Conservation (phyloP, 2,329 filamentous ascomycete species). For the Penicillium sp. region DNA sequence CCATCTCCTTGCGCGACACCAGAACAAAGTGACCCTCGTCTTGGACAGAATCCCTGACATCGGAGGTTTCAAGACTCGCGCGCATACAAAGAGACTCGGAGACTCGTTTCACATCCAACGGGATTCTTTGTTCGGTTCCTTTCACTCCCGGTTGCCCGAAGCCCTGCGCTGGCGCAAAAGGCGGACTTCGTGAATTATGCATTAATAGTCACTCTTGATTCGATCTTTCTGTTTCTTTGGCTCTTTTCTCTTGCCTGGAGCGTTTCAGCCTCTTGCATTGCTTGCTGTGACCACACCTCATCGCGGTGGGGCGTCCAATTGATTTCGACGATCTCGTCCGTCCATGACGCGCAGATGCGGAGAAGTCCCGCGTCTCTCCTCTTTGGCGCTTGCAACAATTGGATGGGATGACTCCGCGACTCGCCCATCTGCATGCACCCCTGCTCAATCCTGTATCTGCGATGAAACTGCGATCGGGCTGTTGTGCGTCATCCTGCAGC, state of each 20-base stretch:
- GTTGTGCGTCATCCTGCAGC: conserved; percentile 4
- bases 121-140: too few relatives aligned
- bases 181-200: conserved; percentile 6
- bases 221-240: conserved; percentile 11
- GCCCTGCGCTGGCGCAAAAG: conserved; percentile 17
- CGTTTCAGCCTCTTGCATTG: conserved; percentile 5
- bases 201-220: conserved; percentile 15
- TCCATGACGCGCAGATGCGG: too few relatives aligned
- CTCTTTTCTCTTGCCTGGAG: conserved; percentile 5
- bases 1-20: background rate
- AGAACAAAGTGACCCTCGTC: conserved; percentile 3
- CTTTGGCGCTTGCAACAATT: background rate
- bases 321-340: background rate
- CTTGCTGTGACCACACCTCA: too few relatives aligned
- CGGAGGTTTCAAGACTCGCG: too few relatives aligned
- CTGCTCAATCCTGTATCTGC: background rate
- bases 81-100: too few relatives aligned
- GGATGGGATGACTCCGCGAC: background rate
- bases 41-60: background rate
- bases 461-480: conserved; percentile 3
- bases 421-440: too few relatives aligned
- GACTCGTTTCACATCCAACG: too few relatives aligned
- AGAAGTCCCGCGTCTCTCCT: too few relatives aligned
- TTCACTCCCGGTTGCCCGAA: background rate
- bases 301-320: conserved; percentile 4